Percentiles rank a stretch among this genome's conserved stretches.
Conservation (phyloP, 148 eudicot genomes). For the Fallopia convolvulus region DNA sequence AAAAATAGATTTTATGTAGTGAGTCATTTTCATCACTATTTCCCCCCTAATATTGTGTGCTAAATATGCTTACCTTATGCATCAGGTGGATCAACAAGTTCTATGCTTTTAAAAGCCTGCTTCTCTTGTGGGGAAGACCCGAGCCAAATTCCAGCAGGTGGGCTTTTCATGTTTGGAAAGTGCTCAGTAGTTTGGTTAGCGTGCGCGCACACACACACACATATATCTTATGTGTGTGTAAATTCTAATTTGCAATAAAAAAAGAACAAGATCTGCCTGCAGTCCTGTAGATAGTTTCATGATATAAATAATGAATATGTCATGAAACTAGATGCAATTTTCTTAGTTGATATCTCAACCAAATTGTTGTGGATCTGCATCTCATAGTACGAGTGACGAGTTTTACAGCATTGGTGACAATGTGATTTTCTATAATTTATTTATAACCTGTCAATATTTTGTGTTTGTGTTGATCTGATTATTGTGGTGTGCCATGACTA, state of each 20-base stretch:
- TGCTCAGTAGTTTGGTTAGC: not conserved
- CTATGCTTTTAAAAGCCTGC: constrained; percentile 53
- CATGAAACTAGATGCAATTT: not conserved
- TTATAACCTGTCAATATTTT: not conserved
- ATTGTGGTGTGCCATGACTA: not conserved
- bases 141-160: constrained; percentile 73
- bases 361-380: not conserved
- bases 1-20: not conserved
- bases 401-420: not conserved
- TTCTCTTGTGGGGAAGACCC: constrained; percentile 89
- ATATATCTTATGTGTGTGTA: too few species aligned
- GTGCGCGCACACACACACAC: too few species aligned
- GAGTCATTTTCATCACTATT: not conserved
- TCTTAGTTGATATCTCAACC: not conserved
- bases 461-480: not conserved
- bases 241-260: not conserved
- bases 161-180: constrained; percentile 3
- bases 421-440: not conserved
- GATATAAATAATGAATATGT: not conserved
- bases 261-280: not conserved
- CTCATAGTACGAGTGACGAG: not conserved
- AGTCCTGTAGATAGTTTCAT: not conserved
- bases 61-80: constrained; percentile 17
- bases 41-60: not conserved
- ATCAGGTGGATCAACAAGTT: constrained; percentile 54